phyloP scores from a whole-genome alignment of 257 asterid species.

The Ligustrum vulgare region DNA sequence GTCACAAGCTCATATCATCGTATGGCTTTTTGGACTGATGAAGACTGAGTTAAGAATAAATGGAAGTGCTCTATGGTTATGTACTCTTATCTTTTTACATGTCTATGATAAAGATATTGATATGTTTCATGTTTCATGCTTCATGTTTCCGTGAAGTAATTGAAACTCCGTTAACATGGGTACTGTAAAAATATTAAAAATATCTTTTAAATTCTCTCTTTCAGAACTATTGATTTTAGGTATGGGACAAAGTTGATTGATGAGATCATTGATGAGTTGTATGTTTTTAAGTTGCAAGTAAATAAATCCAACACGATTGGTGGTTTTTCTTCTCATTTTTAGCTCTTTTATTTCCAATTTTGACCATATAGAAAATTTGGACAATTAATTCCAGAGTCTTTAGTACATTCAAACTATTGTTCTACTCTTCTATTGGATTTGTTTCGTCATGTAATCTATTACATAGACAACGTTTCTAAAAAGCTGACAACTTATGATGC shows the following conservation, averaged over 20 bases:
- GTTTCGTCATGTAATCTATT: neutral
- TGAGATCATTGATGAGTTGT: neutral
- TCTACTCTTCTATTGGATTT: neutral
- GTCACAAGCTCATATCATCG: too few relatives aligned
- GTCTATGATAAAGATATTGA: too few relatives aligned
- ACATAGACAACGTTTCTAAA: neutral
- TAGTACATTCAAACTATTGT: neutral
- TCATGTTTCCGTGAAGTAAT: neutral
- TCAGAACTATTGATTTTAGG: neutral
- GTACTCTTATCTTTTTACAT: neutral
- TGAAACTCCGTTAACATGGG: neutral
- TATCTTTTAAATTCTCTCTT: too few relatives aligned
- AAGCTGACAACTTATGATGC: slow-evolving; percentile 18
- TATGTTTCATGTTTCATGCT: too few relatives aligned
- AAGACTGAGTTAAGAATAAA: neutral
- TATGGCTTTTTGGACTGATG: neutral
- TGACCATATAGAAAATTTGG: neutral
- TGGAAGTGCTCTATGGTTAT: neutral
- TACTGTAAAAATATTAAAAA: too few relatives aligned
- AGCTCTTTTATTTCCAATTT: neutral
- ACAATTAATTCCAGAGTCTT: neutral
- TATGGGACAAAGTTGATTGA: neutral
- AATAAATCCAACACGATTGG: neutral
- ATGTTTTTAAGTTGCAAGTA: neutral
- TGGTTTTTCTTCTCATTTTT: neutral